Evolutionary conservation across 805 yeast species (phyloP).

Genomic region (Yamadazyma insecticola): DNA sequence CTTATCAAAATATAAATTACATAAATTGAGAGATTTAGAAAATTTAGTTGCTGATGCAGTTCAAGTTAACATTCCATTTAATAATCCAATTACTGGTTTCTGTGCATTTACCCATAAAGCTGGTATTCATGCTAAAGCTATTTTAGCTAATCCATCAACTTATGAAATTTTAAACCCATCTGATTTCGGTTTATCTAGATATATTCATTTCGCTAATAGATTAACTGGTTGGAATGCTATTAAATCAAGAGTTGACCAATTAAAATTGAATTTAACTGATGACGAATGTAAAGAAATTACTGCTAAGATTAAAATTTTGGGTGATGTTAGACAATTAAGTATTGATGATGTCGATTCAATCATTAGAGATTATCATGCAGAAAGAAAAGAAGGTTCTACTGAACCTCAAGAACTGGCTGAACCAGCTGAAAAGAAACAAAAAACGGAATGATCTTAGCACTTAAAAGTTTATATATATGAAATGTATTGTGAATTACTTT

Average conservation of each 20-base stretch:
- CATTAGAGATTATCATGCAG: constrained; percentile 78
- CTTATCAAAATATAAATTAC: constrained; percentile 87
- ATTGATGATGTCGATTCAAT: constrained; percentile 98
- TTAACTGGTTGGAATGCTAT: constrained; percentile 99
- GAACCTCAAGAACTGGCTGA: constrained; percentile 54
- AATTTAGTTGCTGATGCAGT: constrained; percentile 96
- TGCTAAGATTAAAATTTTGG: constrained; percentile 84
- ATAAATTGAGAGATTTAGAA: constrained; percentile 93
- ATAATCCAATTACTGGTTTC: constrained; percentile 98
- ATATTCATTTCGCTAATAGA: constrained; percentile 96
- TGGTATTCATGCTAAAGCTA: constrained; percentile 98
- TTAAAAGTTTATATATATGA: no score
- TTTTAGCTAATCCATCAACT: constrained; percentile 97
- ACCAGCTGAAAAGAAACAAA: constrained; percentile 30
- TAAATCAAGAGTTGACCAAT: constrained; percentile 96
- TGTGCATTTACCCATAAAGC: constrained; percentile 99
- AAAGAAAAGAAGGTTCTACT: constrained; percentile 26
- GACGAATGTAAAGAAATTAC: constrained; percentile 96
- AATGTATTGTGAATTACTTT: no score
- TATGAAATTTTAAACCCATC: constrained; percentile 93
- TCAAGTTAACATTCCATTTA: constrained; percentile 94
- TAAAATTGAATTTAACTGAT: constrained; percentile 84
- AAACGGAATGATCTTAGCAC: constrained; percentile 8
- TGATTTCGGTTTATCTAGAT: constrained; percentile 93
- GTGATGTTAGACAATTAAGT: constrained; percentile 90